A percentile compares a stretch with the other conserved stretches of the same genome.
Evolutionary conservation across 805 yeast genomes (phyloP).

Genomic region (Metschnikowia lunata): DNA sequence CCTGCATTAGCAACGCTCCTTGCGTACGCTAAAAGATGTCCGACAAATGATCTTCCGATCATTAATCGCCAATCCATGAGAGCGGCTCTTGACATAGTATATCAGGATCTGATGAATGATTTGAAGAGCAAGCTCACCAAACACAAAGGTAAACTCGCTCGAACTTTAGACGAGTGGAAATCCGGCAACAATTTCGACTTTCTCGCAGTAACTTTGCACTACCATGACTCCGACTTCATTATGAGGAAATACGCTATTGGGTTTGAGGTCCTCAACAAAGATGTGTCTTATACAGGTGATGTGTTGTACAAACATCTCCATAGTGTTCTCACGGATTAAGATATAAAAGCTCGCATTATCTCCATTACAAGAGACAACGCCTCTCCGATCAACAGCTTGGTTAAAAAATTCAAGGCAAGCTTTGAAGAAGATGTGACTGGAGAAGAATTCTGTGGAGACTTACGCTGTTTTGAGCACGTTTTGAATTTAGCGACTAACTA

Average conservation of each 20-base stretch:
- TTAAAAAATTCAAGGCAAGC: neutral
- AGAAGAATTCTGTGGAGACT: conserved; percentile 1
- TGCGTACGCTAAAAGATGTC: neutral
- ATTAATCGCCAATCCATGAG: conserved; percentile 1
- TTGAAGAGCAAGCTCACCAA: conserved; percentile 1
- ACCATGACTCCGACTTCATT: conserved; percentile 1
- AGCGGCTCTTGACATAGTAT: neutral
- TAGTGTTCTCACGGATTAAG: neutral
- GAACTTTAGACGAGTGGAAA: conserved; percentile 2
- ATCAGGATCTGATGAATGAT: neutral
- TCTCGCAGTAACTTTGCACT: conserved; percentile 2
- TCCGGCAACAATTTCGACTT: neutral
- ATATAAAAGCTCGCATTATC: conserved; percentile 1
- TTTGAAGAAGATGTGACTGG: neutral
- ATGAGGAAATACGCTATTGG: neutral
- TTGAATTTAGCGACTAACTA: conserved; percentile 1
- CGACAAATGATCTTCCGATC: neutral
- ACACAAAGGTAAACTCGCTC: conserved; percentile 1
- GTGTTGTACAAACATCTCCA: conserved; percentile 2
- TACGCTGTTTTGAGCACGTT: neutral
- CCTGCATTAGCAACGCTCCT: neutral
- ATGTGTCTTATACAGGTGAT: conserved; percentile 1
- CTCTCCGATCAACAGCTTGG: neutral
- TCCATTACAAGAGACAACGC: neutral
- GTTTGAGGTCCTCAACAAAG: neutral